phyloP scores from a whole-genome alignment of 805 yeast species.

The Candida maltosa region DNA sequence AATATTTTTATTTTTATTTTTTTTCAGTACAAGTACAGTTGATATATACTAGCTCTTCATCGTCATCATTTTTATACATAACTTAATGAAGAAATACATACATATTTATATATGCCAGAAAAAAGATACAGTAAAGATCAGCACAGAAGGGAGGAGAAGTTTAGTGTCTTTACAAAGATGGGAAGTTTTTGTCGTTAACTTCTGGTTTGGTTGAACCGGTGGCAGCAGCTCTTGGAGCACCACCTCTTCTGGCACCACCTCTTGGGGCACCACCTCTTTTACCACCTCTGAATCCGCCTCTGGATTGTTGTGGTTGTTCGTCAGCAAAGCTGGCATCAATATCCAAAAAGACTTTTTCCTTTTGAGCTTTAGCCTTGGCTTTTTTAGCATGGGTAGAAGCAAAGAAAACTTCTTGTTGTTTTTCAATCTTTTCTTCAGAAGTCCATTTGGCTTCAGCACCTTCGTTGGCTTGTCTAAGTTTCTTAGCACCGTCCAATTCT shows the following conservation, averaged over 20 bases:
- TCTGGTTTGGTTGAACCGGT: constrained; percentile 45
- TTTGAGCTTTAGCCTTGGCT: constrained; percentile 66
- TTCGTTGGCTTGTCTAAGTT: constrained; percentile 52
- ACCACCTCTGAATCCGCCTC: constrained; percentile 26
- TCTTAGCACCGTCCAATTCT: constrained; percentile 32
- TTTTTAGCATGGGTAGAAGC: constrained; percentile 65
- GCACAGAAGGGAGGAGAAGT: no score
- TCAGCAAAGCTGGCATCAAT: constrained; percentile 71
- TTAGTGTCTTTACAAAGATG: constrained; percentile 50
- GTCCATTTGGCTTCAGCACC: constrained; percentile 53
- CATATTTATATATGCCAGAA: no score
- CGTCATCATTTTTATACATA: no score
- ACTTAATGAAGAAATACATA: no score
- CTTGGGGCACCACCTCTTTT: constrained; percentile 31
- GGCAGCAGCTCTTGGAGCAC: constrained; percentile 46
- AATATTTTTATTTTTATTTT: no score
- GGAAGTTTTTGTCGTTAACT: constrained; percentile 66
- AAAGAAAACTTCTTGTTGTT: constrained; percentile 59
- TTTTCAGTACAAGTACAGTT: no score
- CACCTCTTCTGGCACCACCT: constrained; percentile 31
- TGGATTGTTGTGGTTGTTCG: constrained; percentile 38
- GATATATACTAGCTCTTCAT: no score
- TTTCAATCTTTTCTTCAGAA: constrained; percentile 56
- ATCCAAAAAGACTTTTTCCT: constrained; percentile 78
- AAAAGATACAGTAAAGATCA: no score